Conservation (phyloP, 768 basidiomycete species). For the Trametes gibbosa region DNA sequence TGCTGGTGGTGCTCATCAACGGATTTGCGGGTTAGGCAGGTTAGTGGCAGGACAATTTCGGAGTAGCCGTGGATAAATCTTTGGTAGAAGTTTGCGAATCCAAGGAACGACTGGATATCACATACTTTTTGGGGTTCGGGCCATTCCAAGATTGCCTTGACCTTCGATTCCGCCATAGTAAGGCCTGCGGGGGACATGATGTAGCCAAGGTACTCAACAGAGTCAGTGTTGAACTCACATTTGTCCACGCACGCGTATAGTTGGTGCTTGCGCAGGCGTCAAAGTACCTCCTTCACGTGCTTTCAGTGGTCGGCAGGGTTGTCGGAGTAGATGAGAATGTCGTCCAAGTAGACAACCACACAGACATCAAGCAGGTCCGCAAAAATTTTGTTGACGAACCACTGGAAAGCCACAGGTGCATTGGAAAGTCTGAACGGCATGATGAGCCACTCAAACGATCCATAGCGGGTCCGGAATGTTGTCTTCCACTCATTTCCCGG, state of each 20-base stretch:
- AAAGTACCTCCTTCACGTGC: conserved; percentile 20
- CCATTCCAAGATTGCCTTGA: conserved; percentile 34
- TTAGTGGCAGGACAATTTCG: conserved; percentile 32
- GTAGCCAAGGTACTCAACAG: conserved; percentile 43
- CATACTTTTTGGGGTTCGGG: conserved; percentile 24
- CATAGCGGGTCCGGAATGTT: conserved; percentile 34
- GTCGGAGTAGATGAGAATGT: conserved; percentile 17
- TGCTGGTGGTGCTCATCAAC: no score
- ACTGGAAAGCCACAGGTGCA: conserved; percentile 2
- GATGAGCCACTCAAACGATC: conserved; percentile 31
- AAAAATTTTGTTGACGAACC: conserved; percentile 15
- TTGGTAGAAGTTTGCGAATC: conserved; percentile 34
- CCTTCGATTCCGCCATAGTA: no score
- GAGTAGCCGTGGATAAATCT: conserved; percentile 35
- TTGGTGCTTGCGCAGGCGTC: conserved; percentile 27
- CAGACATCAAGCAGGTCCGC: conserved; percentile 15
- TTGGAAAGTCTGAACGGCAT: conserved; percentile 28
- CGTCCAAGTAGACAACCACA: conserved; percentile 14
- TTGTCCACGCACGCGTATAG: conserved; percentile 33
- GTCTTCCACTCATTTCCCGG: conserved; percentile 34
- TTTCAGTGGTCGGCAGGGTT: conserved; percentile 17
- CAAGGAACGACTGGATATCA: conserved; percentile 32
- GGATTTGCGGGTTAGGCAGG: conserved; percentile 27
- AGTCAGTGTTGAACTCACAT: conserved; percentile 34
- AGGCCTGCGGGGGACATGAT: conserved; percentile 33